Conservation (phyloP, 805 yeast species). For the Torulaspora gathmanii region DNA sequence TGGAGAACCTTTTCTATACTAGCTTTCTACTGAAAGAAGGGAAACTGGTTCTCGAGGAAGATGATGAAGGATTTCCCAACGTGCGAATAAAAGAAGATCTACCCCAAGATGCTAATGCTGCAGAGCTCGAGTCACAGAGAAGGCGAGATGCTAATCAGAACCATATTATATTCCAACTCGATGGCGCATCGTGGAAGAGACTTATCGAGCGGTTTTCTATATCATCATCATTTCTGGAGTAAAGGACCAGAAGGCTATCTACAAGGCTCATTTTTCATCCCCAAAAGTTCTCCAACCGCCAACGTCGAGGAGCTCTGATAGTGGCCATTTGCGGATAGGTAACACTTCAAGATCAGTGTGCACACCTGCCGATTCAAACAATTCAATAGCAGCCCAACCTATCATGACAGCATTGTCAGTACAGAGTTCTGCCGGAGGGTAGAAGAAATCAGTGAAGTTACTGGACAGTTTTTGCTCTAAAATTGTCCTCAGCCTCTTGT, state of each 20-base stretch:
- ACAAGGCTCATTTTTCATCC: neutral
- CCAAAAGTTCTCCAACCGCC: constrained; percentile 46
- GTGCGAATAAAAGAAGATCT: constrained; percentile 35
- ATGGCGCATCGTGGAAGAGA: constrained; percentile 59
- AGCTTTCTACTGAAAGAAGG: constrained; percentile 79
- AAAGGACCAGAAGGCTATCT: constrained; percentile 15
- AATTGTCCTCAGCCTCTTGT: constrained; percentile 48
- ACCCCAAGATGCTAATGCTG: constrained; percentile 26
- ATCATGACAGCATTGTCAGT: constrained; percentile 97
- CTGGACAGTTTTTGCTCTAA: constrained; percentile 39
- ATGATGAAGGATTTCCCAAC: constrained; percentile 45
- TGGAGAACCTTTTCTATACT: constrained; percentile 78
- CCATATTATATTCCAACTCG: constrained; percentile 72
- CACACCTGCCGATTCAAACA: constrained; percentile 48
- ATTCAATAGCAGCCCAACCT: constrained; percentile 94
- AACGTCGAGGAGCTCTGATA: constrained; percentile 45
- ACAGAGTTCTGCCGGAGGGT: constrained; percentile 69
- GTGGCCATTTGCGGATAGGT: constrained; percentile 84
- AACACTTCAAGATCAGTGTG: constrained; percentile 49
- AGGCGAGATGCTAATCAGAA: constrained; percentile 35
- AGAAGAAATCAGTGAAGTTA: constrained; percentile 44
- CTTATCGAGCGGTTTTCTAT: constrained; percentile 54
- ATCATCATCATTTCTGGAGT: constrained; percentile 44
- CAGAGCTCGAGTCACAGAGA: constrained; percentile 25
- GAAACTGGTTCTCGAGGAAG: constrained; percentile 50